Conservation (phyloP, 805 yeast genomes). For the Candida michaelii region DNA sequence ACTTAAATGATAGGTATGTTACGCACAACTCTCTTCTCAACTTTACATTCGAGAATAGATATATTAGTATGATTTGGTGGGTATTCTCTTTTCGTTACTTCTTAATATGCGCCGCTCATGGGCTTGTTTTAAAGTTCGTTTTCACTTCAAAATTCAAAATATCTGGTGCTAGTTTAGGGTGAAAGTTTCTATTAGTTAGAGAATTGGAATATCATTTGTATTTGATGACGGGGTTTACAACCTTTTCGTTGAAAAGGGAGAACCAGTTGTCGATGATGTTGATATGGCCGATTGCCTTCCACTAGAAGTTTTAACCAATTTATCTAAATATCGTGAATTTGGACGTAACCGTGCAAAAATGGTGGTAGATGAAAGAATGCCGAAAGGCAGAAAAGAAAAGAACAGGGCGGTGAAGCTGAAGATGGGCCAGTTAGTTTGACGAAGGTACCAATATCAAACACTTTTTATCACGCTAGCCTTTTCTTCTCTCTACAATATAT, state of each 20-base stretch:
- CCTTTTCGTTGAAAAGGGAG: slow-evolving; percentile 5
- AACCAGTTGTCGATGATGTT: slow-evolving; percentile 7
- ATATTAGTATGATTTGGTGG: too few relatives aligned
- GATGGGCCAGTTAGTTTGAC: slow-evolving; percentile 3
- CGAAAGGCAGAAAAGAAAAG: background rate
- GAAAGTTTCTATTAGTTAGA: slow-evolving; percentile 3
- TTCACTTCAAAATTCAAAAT: too few relatives aligned
- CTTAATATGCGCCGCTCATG: too few relatives aligned
- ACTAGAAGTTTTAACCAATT: slow-evolving; percentile 6
- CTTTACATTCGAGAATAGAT: too few relatives aligned
- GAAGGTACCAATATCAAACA: slow-evolving; percentile 1
- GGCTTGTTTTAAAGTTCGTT: too few relatives aligned
- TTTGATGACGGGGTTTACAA: slow-evolving; percentile 8
- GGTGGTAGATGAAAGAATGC: slow-evolving; percentile 3
- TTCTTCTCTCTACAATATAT: too few relatives aligned
- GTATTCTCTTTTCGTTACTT: too few relatives aligned
- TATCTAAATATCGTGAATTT: slow-evolving; percentile 6
- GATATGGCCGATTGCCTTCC: slow-evolving; percentile 10
- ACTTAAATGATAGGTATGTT: too few relatives aligned
- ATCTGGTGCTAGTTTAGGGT: background rate
- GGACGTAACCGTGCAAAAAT: slow-evolving; percentile 3
- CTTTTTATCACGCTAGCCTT: too few relatives aligned
- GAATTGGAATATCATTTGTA: slow-evolving; percentile 6
- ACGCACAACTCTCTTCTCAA: too few relatives aligned
- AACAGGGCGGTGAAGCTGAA: slow-evolving; percentile 1